phyloP scores from a whole-genome alignment of 78 protist species.

The Diacronema lutheri region DNA sequence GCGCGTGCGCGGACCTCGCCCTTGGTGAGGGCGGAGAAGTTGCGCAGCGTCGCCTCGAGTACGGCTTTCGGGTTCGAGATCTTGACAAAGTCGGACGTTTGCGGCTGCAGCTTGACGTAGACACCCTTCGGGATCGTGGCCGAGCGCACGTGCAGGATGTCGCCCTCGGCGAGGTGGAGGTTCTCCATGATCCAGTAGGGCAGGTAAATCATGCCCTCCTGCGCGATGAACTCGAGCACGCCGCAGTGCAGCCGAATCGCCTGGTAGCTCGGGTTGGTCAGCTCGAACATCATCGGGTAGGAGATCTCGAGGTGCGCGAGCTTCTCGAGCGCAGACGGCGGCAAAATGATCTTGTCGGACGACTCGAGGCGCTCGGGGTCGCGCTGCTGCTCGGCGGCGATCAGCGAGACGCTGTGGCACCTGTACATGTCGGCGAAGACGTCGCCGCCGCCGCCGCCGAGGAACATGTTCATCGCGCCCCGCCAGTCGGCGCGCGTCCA shows the following conservation, averaged over 20 bases:
- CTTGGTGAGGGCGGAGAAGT: conserved; percentile 37
- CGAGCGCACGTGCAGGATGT: not conserved
- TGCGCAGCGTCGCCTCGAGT: conserved; percentile 25
- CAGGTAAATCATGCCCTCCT: conserved; percentile 32
- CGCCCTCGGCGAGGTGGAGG: conserved; percentile 18
- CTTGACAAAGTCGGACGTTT: conserved; percentile 36
- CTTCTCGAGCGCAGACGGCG: conserved; percentile 17
- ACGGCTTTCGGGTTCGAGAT: conserved; percentile 44
- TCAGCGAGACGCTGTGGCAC: not conserved
- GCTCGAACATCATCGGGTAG: conserved; percentile 38
- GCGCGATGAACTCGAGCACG: conserved; percentile 41
- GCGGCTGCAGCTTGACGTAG: conserved; percentile 49
- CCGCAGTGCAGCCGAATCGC: conserved; percentile 31
- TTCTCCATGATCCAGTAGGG: conserved; percentile 48
- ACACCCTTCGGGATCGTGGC: conserved; percentile 27
- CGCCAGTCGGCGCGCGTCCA: too few relatives aligned
- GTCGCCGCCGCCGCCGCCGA: not conserved
- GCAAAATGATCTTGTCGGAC: conserved; percentile 25
- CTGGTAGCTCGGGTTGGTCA: not conserved
- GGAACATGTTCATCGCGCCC: too few relatives aligned
- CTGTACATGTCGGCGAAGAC: not conserved
- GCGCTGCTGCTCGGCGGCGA: conserved; percentile 19
- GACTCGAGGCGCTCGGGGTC: conserved; percentile 1
- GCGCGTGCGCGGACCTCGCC: not conserved
- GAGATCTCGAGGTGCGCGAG: conserved; percentile 19